Conservation (phyloP, 441 rosid species). For the Melastoma candidum region DNA sequence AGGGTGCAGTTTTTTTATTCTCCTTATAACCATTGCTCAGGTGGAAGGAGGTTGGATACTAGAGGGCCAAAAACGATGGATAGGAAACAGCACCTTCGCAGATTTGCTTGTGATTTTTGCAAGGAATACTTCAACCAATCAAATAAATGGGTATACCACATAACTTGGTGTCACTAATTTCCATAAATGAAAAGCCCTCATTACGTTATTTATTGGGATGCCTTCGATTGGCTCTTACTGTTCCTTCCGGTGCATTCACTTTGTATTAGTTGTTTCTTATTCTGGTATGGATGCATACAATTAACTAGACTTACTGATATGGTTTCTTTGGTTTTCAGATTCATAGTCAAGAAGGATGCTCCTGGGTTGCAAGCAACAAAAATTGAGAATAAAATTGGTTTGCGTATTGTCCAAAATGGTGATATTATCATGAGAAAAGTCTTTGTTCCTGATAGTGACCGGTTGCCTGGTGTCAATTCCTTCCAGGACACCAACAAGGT, state of each 20-base stretch:
- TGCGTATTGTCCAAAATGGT: conserved; percentile 93
- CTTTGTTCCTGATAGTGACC: conserved; percentile 85
- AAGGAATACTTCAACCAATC: conserved; percentile 67
- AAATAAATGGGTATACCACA: conserved; percentile 72
- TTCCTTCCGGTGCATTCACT: too few species aligned
- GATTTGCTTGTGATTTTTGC: conserved; percentile 76
- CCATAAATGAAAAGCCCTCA: too few species aligned
- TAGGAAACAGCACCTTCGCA: conserved; percentile 91
- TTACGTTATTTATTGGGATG: too few species aligned
- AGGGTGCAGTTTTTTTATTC: too few species aligned
- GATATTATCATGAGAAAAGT: conserved; percentile 68
- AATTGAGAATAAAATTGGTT: conserved; percentile 86
- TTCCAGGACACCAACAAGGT: conserved; percentile 94
- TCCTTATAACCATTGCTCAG: conserved; percentile 23
- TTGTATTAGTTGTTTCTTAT: too few species aligned
- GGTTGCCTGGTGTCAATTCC: conserved; percentile 81
- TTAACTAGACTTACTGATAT: too few species aligned
- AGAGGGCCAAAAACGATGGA: conserved; percentile 96
- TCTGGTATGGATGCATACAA: too few species aligned
- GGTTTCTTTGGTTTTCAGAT: conserved; percentile 38
- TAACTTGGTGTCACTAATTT: not conserved
- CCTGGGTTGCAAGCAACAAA: conserved; percentile 79
- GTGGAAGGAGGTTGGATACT: conserved; percentile 90
- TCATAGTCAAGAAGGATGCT: conserved; percentile 68
- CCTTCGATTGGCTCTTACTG: too few species aligned